Base-by-base conservation (phyloP, 2,329 filamentous ascomycete genomes). In the Aspergillus unguis region DNA sequence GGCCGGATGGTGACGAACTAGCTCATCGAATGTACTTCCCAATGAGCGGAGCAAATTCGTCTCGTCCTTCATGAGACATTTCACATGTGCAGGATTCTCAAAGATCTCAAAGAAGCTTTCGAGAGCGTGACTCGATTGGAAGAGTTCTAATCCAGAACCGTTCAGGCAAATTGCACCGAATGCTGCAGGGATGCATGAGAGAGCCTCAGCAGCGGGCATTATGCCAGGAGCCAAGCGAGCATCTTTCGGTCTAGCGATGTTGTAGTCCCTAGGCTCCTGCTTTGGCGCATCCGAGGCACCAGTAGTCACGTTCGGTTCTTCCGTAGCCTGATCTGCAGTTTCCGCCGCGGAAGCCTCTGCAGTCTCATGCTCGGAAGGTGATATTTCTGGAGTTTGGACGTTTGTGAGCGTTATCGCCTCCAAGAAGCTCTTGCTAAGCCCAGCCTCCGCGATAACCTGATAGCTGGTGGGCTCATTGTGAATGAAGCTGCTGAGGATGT, bases 381-480 rank as follows among this genome's bases (percentile, higher is more conserved):
- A 61, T 33, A 63, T 64, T 63, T 76, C 66, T 10, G 60, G 60
- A 44, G 53, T 61, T 26, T 73, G 67, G 29, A 78, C 61, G 32
- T 67, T 60, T 55, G 69, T 70, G 35, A 74, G 69, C 45, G 80
- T 95, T 49, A 97, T 82, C 3, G 92, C 85, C 69, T 92, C 86
- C 10, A 99, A 79, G 53, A 96, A 87, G 47, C 85, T 89, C 67
- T 87, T 87, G 64, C 94, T 92, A 62, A 99, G 81, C 25, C 91
- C 91, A 46, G 94, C 92, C 73, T 99, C 94, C 10, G 90, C 90
- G 59, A 99, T 94, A 26, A 96, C 90, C 28, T 90, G 87, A 69
- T 96, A 99, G 70, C 94, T 99, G 0, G 94, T 99, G 0, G 94
- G 94, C 65, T 99, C 94, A 66, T 97, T 96, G 73, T 99, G 95